Evolutionary conservation across 208 protist genomes (phyloP).

Genomic region (Trypanosoma mega): DNA sequence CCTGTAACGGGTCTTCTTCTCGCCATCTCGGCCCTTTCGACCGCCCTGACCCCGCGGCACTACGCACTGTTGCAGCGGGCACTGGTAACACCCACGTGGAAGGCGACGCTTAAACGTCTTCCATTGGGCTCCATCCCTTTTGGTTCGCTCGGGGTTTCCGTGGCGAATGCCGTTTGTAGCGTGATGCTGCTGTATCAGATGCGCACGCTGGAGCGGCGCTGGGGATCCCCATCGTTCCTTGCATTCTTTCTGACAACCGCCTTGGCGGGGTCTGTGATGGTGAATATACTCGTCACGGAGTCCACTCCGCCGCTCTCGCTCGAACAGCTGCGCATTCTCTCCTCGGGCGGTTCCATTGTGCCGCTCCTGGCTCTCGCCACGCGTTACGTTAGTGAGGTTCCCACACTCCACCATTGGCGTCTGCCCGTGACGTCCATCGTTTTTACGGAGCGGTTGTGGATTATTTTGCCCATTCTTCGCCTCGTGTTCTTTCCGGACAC

Average conservation of each 20-base stretch:
- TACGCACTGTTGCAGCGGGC: slow-evolving; percentile 21
- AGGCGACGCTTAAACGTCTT: slow-evolving; percentile 28
- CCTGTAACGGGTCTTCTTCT: slow-evolving; percentile 62
- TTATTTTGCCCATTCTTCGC: slow-evolving; percentile 48
- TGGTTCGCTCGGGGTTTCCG: slow-evolving; percentile 46
- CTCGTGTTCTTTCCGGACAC: slow-evolving; percentile 40
- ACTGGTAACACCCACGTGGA: slow-evolving; percentile 6
- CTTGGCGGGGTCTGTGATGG: slow-evolving; percentile 32
- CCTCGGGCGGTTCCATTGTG: slow-evolving; percentile 46
- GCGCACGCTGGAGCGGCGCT: slow-evolving; percentile 62
- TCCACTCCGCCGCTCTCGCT: slow-evolving; percentile 30
- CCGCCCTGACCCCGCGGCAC: slow-evolving; percentile 28
- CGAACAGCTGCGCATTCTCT: slow-evolving; percentile 51
- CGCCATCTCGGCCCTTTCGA: slow-evolving; percentile 36
- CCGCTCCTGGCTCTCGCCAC: slow-evolving; percentile 43
- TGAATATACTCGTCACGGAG: slow-evolving; percentile 46
- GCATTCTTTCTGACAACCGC: slow-evolving; percentile 49
- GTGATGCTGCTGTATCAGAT: slow-evolving; percentile 44
- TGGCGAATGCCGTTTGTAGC: slow-evolving; percentile 32
- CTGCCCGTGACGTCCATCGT: slow-evolving; percentile 29
- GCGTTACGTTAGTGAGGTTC: slow-evolving; percentile 47
- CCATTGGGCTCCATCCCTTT: slow-evolving; percentile 43
- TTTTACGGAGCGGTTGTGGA: slow-evolving; percentile 35
- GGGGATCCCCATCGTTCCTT: slow-evolving; percentile 56
- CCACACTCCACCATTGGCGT: slow-evolving; percentile 27